phyloP scores from a whole-genome alignment of 495 filamentous ascomycete species.

The Delitschia confertaspora region DNA sequence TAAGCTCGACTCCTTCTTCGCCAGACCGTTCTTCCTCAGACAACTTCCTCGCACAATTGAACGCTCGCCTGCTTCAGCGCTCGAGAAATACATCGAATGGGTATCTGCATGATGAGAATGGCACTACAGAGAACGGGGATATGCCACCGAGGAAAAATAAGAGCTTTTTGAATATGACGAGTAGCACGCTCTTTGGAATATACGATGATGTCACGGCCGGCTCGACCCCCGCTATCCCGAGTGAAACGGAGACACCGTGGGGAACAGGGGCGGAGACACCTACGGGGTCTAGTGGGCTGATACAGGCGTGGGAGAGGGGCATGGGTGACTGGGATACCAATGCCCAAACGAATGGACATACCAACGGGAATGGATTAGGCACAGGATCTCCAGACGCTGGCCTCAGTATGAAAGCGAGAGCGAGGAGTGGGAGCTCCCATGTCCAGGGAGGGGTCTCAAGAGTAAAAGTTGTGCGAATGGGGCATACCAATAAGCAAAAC shows the following conservation, averaged over 20 bases:
- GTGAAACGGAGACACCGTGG: slow-evolving; percentile 53
- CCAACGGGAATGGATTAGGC: slow-evolving; percentile 13
- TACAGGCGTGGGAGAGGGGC: slow-evolving; percentile 6
- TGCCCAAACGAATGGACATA: no score
- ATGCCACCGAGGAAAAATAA: slow-evolving; percentile 47
- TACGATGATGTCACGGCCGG: slow-evolving; percentile 55
- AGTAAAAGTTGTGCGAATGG: slow-evolving; percentile 11
- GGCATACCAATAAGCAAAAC: slow-evolving; percentile 31
- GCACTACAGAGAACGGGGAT: neutral
- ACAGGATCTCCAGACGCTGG: slow-evolving; percentile 18
- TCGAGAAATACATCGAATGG: slow-evolving; percentile 11
- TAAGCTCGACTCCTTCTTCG: slow-evolving; percentile 2
- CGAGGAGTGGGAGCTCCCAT: slow-evolving; percentile 3
- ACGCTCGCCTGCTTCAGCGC: slow-evolving; percentile 20
- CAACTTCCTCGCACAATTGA: slow-evolving; percentile 24
- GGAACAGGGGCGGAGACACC: slow-evolving; percentile 64
- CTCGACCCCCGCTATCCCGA: no score
- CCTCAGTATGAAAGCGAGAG: slow-evolving; percentile 1
- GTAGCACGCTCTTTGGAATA: slow-evolving; percentile 83
- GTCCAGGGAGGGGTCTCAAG: neutral
- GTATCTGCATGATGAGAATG: slow-evolving; percentile 1
- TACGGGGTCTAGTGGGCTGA: slow-evolving; percentile 24
- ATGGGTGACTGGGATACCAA: no score
- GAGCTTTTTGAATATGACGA: slow-evolving; percentile 79
- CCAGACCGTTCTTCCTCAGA: slow-evolving; percentile 12